phyloP scores from a whole-genome alignment of 495 filamentous ascomycete species.

The Jackrogersella multiformis region DNA sequence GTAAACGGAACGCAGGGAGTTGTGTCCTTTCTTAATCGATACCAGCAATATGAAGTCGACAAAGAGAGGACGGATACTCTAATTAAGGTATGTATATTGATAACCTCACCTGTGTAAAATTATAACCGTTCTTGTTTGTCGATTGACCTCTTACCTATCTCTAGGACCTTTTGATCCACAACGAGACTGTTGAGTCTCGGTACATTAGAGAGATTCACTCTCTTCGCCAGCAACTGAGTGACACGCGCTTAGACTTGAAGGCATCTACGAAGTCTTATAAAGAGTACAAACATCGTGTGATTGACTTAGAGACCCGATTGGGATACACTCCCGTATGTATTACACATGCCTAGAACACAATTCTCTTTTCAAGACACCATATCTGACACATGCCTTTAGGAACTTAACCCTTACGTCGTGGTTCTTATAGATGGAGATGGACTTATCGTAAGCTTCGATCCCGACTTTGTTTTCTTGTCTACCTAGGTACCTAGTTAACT shows the following conservation, averaged over 20 bases:
- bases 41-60: slow-evolving; percentile 47
- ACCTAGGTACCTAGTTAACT: too few relatives aligned
- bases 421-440: slow-evolving; percentile 82
- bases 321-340: slow-evolving; percentile 51
- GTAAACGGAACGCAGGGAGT: slow-evolving; percentile 19
- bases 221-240: slow-evolving; percentile 46
- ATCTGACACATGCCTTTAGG: slow-evolving; percentile 57
- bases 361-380: slow-evolving; percentile 11
- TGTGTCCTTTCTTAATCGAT: slow-evolving; percentile 56
- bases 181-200: slow-evolving; percentile 45
- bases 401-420: slow-evolving; percentile 77
- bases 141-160: slow-evolving; percentile 19
- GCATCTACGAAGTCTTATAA: slow-evolving; percentile 51
- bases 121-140: not conserved
- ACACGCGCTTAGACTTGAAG: slow-evolving; percentile 55
- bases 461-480: not conserved
- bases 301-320: slow-evolving; percentile 43
- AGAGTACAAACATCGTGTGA: slow-evolving; percentile 56
- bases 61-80: slow-evolving; percentile 50
- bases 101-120: too few relatives aligned
- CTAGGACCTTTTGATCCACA: slow-evolving; percentile 57
- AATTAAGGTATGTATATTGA: slow-evolving; percentile 45
- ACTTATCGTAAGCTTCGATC: slow-evolving; percentile 64
- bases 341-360: not conserved
- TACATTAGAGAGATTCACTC: slow-evolving; percentile 51